Evolutionary conservation across 2,329 filamentous ascomycete species (phyloP).

Genomic region (Xylaria hypoxylon): DNA sequence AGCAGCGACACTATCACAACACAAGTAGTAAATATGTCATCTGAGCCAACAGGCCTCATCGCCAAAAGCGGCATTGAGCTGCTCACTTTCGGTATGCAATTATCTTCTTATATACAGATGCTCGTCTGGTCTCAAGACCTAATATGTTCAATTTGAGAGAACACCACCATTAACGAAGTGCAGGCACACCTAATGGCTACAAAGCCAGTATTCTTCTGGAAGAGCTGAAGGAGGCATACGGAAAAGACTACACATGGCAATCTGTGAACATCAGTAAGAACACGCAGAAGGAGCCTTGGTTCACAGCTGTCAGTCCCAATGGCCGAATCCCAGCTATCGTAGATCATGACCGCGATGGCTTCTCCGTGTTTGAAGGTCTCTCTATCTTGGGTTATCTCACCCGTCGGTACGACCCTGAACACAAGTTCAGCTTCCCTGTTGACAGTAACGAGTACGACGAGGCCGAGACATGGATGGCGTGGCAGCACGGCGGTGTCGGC

Average conservation of each 20-base stretch:
- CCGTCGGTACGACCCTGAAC: constrained; percentile 75
- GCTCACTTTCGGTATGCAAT: constrained; percentile 62
- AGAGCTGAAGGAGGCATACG: constrained; percentile 73
- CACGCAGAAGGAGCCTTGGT: constrained; percentile 76
- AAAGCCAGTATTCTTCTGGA: constrained; percentile 73
- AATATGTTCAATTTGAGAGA: neutral
- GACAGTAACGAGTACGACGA: constrained; percentile 54
- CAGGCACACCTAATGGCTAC: constrained; percentile 65
- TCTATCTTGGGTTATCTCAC: constrained; percentile 80
- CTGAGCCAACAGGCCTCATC: constrained; percentile 67
- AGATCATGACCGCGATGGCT: constrained; percentile 71
- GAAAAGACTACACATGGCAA: constrained; percentile 70
- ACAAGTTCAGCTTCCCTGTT: constrained; percentile 72
- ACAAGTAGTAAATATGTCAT: constrained; percentile 46
- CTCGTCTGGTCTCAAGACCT: neutral
- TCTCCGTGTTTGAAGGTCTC: constrained; percentile 78
- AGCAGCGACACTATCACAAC: constrained; percentile 13
- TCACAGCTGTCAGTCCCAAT: constrained; percentile 71
- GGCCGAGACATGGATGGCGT: constrained; percentile 72
- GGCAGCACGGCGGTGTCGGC: constrained; percentile 79
- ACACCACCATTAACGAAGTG: neutral
- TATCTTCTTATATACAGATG: neutral
- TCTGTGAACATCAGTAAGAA: constrained; percentile 69
- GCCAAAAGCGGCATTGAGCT: constrained; percentile 74
- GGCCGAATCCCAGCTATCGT: constrained; percentile 65